These are phyloP conservation scores for Bjerkandera adusta DNA, from an alignment of 1,284 basidiomycete genomes.

Conservation along the genomic window DNA sequence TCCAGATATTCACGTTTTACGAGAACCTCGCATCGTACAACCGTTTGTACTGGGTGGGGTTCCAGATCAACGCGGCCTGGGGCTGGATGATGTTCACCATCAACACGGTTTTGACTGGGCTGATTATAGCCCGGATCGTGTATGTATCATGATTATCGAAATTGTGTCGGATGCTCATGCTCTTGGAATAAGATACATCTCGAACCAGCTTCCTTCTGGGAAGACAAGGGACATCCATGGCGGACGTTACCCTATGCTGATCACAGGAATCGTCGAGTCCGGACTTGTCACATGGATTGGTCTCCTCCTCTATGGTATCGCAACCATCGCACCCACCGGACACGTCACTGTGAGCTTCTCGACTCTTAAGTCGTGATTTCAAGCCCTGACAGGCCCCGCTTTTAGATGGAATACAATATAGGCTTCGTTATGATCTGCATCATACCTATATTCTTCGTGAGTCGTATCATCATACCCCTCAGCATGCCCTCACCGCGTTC, in stretches of 20 bases:
- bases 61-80: slow-evolving; percentile 24
- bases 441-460: slow-evolving; percentile 19
- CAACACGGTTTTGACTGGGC: slow-evolving; percentile 21
- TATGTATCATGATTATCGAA: slow-evolving; percentile 3
- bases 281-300: slow-evolving; percentile 25
- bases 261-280: slow-evolving; percentile 24
- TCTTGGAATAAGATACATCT: neutral
- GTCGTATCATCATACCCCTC: neutral
- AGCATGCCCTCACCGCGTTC: slow-evolving; percentile 1
- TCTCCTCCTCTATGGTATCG: slow-evolving; percentile 23
- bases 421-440: slow-evolving; percentile 15
- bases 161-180: neutral
- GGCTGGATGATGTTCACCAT: slow-evolving; percentile 24
- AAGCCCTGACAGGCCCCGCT: neutral
- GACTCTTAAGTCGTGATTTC: neutral
- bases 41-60: slow-evolving; percentile 15
- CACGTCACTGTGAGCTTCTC: slow-evolving; percentile 17
- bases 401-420: slow-evolving; percentile 11
- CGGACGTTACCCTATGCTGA: neutral
- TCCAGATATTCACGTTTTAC: slow-evolving; percentile 18
- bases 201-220: neutral
- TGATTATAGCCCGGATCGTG: slow-evolving; percentile 21
- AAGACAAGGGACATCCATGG: neutral
- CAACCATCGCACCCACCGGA: slow-evolving; percentile 20
- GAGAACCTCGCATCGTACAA: slow-evolving; percentile 16